phyloP scores from a whole-genome alignment of 2,329 filamentous ascomycete species.

The Volutella citrinella region DNA sequence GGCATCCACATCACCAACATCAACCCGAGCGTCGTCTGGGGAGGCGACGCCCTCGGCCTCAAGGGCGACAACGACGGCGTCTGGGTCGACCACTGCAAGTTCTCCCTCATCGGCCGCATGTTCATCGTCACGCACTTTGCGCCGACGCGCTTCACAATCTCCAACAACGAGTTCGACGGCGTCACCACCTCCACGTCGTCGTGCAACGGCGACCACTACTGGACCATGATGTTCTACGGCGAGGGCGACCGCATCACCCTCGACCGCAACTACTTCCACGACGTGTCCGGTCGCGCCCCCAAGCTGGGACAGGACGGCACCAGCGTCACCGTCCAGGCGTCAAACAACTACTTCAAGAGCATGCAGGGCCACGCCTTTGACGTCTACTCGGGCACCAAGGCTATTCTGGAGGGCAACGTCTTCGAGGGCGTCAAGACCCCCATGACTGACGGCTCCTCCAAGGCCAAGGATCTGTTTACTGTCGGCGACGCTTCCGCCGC shows the following conservation, averaged over 20 bases:
- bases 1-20: conserved; percentile 48
- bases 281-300: conserved; percentile 52
- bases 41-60: conserved; percentile 53
- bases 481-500: conserved; percentile 14
- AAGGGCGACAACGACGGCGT: conserved; percentile 40
- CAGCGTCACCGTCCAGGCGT: conserved; percentile 21
- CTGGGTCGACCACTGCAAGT: conserved; percentile 52
- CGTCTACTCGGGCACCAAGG: conserved; percentile 36
- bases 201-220: conserved; percentile 58
- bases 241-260: conserved; percentile 37
- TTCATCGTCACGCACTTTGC: conserved; percentile 56
- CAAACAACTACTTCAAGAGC: conserved; percentile 27
- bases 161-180: conserved; percentile 58
- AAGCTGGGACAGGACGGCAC: conserved; percentile 45
- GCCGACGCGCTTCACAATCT: conserved; percentile 51
- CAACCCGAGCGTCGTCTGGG: conserved; percentile 57
- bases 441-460: conserved; percentile 31
- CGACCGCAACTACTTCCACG: conserved; percentile 57
- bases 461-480: conserved; percentile 17
- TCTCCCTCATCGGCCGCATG: conserved; percentile 55
- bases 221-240: conserved; percentile 53
- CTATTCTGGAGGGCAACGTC: conserved; percentile 26
- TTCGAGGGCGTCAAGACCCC: conserved; percentile 25
- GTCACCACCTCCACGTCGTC: conserved; percentile 49
- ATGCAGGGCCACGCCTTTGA: conserved; percentile 46